Conservation (phyloP, 2,329 filamentous ascomycete species). For the Fusarium dlaminii region DNA sequence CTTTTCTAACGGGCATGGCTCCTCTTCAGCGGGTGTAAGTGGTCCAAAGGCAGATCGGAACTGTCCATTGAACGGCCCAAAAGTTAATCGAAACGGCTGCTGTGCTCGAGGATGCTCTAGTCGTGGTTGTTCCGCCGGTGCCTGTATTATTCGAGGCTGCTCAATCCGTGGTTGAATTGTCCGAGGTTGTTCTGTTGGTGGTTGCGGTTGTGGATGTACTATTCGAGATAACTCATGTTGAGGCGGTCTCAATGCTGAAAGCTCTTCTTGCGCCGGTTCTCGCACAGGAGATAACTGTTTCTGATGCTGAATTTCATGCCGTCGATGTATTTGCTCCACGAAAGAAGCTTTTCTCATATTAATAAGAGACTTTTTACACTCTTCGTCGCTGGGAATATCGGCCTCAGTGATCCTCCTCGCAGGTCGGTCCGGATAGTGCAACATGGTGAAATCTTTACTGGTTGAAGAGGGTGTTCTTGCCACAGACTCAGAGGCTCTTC, state of each 20-base stretch:
- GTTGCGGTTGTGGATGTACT: background rate
- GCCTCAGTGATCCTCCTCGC: conserved; percentile 24
- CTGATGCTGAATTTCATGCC: conserved; percentile 10
- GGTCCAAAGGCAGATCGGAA: conserved; percentile 16
- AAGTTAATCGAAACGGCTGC: conserved; percentile 25
- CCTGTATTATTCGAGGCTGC: background rate
- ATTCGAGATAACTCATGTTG: background rate
- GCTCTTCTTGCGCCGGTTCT: conserved; percentile 1
- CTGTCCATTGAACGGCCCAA: conserved; percentile 15
- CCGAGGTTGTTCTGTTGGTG: background rate
- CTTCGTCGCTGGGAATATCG: conserved; percentile 39
- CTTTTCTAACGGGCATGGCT: conserved; percentile 3
- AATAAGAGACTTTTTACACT: conserved; percentile 30
- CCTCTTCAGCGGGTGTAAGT: conserved; percentile 31
- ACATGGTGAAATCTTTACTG: conserved; percentile 31
- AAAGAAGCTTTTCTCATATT: conserved; percentile 30
- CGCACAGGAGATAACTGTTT: conserved; percentile 12
- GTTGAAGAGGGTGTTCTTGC: conserved; percentile 5
- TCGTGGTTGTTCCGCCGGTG: background rate
- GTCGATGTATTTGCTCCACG: conserved; percentile 17
- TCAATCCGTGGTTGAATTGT: background rate
- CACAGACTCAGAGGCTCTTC: conserved; percentile 30
- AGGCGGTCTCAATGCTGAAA: background rate
- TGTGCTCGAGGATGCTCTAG: conserved; percentile 8
- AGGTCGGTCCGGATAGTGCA: conserved; percentile 39